Conservation (phyloP, 1,284 basidiomycete genomes). For the Ganoderma lucidum region DNA sequence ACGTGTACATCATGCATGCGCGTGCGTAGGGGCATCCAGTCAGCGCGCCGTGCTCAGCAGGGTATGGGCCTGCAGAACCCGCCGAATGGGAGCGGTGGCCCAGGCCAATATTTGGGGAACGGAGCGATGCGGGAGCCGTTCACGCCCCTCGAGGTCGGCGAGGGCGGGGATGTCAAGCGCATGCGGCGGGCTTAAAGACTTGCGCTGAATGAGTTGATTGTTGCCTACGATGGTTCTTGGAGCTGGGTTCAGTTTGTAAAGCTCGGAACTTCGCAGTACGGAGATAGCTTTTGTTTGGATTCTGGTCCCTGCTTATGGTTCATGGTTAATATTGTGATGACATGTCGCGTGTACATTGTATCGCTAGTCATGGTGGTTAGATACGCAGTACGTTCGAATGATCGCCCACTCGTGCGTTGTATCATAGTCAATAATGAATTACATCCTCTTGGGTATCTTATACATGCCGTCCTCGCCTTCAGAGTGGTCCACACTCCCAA, state of each 20-base stretch:
- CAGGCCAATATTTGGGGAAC: constrained; percentile 1
- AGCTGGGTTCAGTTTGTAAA: neutral
- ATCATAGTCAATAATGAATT: neutral
- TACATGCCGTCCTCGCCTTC: too few relatives aligned
- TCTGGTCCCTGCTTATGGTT: neutral
- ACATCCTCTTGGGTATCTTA: neutral
- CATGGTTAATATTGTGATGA: neutral
- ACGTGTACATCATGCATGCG: neutral
- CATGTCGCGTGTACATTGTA: neutral
- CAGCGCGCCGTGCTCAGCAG: constrained; percentile 34
- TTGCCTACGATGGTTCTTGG: constrained; percentile 1
- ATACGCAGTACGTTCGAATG: neutral
- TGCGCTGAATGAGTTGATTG: neutral
- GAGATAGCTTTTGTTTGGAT: neutral
- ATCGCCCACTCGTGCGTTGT: neutral
- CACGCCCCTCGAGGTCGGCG: constrained; percentile 49
- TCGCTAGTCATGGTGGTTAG: constrained; percentile 4
- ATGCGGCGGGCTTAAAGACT: constrained; percentile 45
- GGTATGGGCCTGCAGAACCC: constrained; percentile 57
- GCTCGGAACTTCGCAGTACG: neutral
- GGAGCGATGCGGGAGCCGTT: constrained; percentile 45
- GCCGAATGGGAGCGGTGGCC: constrained; percentile 20
- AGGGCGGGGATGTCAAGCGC: constrained; percentile 58
- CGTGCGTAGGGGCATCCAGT: constrained; percentile 20
- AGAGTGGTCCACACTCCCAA: too few relatives aligned